A percentile compares a stretch with the other conserved stretches of the same genome.
Evolutionary conservation across 2,329 filamentous ascomycete genomes (phyloP).

Genomic region (Colletotrichum simmondsii): DNA sequence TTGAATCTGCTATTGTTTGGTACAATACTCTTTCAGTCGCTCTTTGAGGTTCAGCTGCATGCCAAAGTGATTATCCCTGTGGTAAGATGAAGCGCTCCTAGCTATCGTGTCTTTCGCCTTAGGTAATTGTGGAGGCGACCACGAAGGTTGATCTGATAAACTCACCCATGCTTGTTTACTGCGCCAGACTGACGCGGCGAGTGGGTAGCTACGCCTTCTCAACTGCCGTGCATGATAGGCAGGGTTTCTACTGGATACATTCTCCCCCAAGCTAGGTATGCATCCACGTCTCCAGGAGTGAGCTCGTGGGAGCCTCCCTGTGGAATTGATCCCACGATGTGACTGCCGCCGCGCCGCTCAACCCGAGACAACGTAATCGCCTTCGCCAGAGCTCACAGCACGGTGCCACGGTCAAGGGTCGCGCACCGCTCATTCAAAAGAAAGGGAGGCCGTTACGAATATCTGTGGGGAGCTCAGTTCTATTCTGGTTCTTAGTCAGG

Average conservation of each 20-base stretch:
- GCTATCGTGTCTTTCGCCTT: too few species aligned
- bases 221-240: conserved; percentile 5
- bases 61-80: too few species aligned
- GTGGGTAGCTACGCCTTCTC: not conserved
- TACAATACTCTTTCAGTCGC: too few species aligned
- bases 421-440: not conserved
- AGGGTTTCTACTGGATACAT: not conserved
- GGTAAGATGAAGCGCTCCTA: too few species aligned
- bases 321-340: not conserved
- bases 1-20: not conserved
- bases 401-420: not conserved
- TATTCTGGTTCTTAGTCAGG: not conserved
- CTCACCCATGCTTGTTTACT: not conserved
- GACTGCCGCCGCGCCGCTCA: too few species aligned
- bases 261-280: too few species aligned
- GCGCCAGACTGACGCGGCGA: conserved; percentile 2
- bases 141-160: not conserved
- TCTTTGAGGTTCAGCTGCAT: too few species aligned
- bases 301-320: too few species aligned
- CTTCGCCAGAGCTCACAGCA: not conserved
- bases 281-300: too few species aligned
- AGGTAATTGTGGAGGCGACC: too few species aligned
- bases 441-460: not conserved
- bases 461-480: not conserved
- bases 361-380: too few species aligned